Percentiles rank a stretch among this genome's conserved stretches.
These are phyloP conservation scores for Fagopyrum homotropicum DNA, from an alignment of 148 eudicot genomes.

Conservation along the genomic window DNA sequence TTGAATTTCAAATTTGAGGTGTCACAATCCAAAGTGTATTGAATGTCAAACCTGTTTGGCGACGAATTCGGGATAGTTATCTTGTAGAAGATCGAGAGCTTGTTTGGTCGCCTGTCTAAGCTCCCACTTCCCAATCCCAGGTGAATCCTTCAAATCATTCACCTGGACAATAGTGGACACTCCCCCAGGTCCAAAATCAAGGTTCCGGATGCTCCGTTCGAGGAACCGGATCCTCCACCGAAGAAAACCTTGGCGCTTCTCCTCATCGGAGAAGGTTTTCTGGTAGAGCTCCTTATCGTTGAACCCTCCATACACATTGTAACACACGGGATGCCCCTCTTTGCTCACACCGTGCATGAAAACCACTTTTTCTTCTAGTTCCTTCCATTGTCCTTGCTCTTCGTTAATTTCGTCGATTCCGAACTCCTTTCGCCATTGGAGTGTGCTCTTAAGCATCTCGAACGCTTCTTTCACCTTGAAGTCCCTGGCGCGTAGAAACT, in stretches of 20 bases:
- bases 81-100: conserved; percentile 50
- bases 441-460: conserved; percentile 50
- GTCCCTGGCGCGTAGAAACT: conserved; percentile 63
- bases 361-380: conserved; percentile 42
- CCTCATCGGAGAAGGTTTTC: conserved; percentile 56
- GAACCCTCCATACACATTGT: conserved; percentile 61
- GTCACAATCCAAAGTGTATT: neutral
- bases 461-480: conserved; percentile 65
- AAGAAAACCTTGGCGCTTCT: conserved; percentile 50
- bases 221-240: conserved; percentile 53
- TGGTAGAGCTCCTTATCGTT: conserved; percentile 54
- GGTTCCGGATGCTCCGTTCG: conserved; percentile 52
- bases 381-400: conserved; percentile 16
- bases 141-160: conserved; percentile 63
- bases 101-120: conserved; percentile 36
- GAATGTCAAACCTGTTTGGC: conserved; percentile 52
- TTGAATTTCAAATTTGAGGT: neutral
- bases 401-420: conserved; percentile 43
- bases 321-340: conserved; percentile 55
- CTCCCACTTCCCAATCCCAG: conserved; percentile 59
- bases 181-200: conserved; percentile 64
- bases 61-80: conserved; percentile 76
- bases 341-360: conserved; percentile 56
- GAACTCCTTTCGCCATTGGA: conserved; percentile 58
- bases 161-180: conserved; percentile 54